Evolutionary conservation across 2,329 filamentous ascomycete species (phyloP).

Genomic region (Cephalotrichum gorgonifer): DNA sequence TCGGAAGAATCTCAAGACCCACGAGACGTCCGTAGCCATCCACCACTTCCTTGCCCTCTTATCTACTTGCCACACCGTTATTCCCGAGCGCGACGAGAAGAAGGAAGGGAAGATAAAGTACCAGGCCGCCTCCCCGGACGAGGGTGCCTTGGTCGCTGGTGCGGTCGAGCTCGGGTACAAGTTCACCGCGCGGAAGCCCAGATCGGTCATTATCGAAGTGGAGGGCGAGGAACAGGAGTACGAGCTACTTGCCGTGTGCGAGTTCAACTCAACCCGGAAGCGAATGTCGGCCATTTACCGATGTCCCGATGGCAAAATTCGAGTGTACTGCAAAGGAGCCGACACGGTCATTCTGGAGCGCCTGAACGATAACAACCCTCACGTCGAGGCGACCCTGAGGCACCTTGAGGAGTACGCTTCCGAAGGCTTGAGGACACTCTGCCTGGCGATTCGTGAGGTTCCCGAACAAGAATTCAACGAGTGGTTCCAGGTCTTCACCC

Average conservation of each 20-base stretch:
- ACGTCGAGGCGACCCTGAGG: conserved; percentile 79
- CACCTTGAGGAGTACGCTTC: conserved; percentile 99
- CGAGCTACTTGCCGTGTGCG: conserved; percentile 89
- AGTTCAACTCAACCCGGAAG: conserved; percentile 88
- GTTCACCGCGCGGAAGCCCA: conserved; percentile 84
- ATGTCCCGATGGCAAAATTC: conserved; percentile 89
- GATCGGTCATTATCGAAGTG: conserved; percentile 73
- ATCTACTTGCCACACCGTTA: conserved; percentile 91
- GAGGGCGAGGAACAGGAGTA: conserved; percentile 68
- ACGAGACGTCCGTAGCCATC: conserved; percentile 40
- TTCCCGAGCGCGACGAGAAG: conserved; percentile 76
- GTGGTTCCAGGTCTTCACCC: conserved; percentile 80
- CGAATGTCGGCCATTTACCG: conserved; percentile 97
- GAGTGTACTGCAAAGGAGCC: conserved; percentile 91
- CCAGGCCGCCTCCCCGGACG: conserved; percentile 93
- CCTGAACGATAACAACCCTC: conserved; percentile 70
- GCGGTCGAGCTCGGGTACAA: conserved; percentile 77
- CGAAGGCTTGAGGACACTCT: conserved; percentile 88
- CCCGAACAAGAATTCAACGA: conserved; percentile 80
- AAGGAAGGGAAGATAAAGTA: conserved; percentile 82
- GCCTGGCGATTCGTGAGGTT: conserved; percentile 87
- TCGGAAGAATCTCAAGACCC: conserved; percentile 53
- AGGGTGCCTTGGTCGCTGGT: conserved; percentile 92
- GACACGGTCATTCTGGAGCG: conserved; percentile 96
- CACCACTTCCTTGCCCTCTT: conserved; percentile 82